phyloP scores from a whole-genome alignment of 2,329 filamentous ascomycete genomes.

The Nemania diffusa region DNA sequence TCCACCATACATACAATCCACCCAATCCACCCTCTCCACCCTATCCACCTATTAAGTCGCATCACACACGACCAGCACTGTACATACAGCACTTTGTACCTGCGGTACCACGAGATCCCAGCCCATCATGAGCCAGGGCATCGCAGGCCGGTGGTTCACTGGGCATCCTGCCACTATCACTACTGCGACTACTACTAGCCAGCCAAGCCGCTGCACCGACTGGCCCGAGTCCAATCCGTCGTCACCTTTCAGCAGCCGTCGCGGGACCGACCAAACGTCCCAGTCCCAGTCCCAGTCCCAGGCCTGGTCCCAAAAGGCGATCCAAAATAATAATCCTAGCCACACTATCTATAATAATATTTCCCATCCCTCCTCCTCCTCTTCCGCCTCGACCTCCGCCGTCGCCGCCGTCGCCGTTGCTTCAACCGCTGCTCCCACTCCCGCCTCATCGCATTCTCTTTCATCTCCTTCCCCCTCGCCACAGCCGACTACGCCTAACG shows the following conservation, averaged over 20 bases:
- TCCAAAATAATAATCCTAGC: constrained; percentile 36
- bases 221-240: constrained; percentile 28
- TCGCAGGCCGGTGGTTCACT: constrained; percentile 46
- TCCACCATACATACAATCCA: too few relatives aligned
- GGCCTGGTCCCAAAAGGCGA: constrained; percentile 21
- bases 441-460: constrained; percentile 55
- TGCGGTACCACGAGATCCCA: constrained; percentile 19
- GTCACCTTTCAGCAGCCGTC: constrained; percentile 34
- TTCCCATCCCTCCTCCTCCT: constrained; percentile 36
- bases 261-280: constrained; percentile 33
- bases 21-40: constrained; percentile 7
- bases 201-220: constrained; percentile 35
- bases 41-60: neutral
- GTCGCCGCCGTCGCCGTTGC: constrained; percentile 37
- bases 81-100: neutral
- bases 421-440: constrained; percentile 45
- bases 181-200: constrained; percentile 30
- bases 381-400: constrained; percentile 34
- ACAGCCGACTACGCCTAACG: constrained; percentile 58
- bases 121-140: constrained; percentile 45
- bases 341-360: constrained; percentile 39
- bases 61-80: neutral
- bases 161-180: constrained; percentile 45
- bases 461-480: constrained; percentile 54
- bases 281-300: constrained; percentile 25